Evolutionary conservation across 257 asterid species (phyloP).

Genomic region (Anisodus acutangulus): DNA sequence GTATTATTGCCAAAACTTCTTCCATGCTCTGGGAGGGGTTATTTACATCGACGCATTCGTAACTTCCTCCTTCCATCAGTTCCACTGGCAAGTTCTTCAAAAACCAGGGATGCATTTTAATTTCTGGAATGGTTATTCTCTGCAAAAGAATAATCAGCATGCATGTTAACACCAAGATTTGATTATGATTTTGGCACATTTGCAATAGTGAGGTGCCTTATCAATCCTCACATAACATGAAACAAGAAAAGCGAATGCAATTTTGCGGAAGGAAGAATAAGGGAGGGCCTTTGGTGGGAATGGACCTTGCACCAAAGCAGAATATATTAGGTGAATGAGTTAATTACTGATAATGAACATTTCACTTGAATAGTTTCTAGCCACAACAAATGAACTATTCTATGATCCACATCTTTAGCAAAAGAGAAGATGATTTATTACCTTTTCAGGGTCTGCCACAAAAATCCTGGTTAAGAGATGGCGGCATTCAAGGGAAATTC

Average conservation of each 20-base stretch:
- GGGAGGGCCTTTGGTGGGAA: no score
- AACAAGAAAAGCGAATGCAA: not conserved
- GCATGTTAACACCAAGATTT: not conserved
- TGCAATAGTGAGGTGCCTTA: not conserved
- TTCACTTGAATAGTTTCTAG: not conserved
- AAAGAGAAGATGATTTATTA: constrained; percentile 22
- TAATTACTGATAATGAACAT: not conserved
- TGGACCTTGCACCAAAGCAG: not conserved
- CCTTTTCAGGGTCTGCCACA: constrained; percentile 52
- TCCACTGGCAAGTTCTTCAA: constrained; percentile 49
- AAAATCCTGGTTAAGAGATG: constrained; percentile 47
- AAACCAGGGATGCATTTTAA: constrained; percentile 50
- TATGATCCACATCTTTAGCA: not conserved
- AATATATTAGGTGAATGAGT: not conserved
- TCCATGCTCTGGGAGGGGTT: constrained; percentile 49
- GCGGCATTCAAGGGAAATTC: constrained; percentile 43
- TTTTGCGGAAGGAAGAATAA: not conserved
- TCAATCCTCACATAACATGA: not conserved
- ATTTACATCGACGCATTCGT: constrained; percentile 40
- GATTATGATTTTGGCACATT: not conserved
- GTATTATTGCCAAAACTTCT: constrained; percentile 42
- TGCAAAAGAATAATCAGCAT: constrained; percentile 24
- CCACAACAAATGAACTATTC: not conserved
- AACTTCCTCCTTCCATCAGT: constrained; percentile 44
- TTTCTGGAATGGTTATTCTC: constrained; percentile 52